A percentile compares a stretch with the other conserved stretches of the same genome.
Conservation (phyloP, 1,139 yeast genomes). For the Saccharomyces hybrid region DNA sequence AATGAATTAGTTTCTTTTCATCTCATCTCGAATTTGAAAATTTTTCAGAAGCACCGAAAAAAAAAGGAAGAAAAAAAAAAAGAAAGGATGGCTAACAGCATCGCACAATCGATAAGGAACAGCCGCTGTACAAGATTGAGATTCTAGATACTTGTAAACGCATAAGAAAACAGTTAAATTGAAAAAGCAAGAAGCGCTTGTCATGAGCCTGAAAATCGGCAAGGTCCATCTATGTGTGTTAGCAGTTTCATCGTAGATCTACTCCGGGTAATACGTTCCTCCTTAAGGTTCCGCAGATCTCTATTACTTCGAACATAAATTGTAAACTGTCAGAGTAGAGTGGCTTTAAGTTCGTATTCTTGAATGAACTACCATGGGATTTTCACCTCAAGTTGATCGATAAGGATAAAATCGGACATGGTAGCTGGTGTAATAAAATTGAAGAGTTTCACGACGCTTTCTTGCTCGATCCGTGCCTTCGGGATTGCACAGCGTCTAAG, state of each 20-base stretch:
- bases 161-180: no score
- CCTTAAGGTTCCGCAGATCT: no score
- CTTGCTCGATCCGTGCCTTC: no score
- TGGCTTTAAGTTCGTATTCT: no score
- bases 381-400: no score
- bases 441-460: no score
- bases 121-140: not conserved
- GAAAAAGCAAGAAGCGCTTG: not conserved
- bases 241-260: not conserved
- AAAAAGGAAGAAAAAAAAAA: not conserved
- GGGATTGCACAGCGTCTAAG: no score
- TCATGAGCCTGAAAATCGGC: not conserved
- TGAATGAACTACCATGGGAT: no score
- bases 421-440: no score
- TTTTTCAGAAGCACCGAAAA: constrained; percentile 5
- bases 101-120: not conserved
- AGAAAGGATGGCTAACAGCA: not conserved
- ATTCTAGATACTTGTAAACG: not conserved
- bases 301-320: not conserved
- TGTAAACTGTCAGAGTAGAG: not conserved
- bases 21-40: constrained; percentile 15
- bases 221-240: not conserved
- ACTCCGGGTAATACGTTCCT: not conserved
- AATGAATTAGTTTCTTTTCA: constrained; percentile 11
- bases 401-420: no score